A percentile compares a stretch with the other conserved stretches of the same genome.
These are phyloP conservation scores for Lactarius akahatsu DNA, from an alignment of 768 basidiomycete species.

Conservation along the genomic window DNA sequence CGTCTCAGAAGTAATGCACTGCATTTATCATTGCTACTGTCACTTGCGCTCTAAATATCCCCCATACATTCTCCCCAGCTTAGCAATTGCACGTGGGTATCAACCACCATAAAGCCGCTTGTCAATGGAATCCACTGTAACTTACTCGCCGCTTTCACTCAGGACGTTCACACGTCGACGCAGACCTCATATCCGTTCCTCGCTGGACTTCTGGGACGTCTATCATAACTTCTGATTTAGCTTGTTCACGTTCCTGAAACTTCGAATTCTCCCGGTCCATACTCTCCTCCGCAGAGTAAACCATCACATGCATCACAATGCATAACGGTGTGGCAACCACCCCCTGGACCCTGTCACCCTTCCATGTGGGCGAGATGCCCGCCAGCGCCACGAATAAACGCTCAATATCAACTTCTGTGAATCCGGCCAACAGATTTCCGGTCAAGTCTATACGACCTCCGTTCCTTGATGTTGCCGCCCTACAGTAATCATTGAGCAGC, in stretches of 20 bases:
- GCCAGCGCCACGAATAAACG: not conserved
- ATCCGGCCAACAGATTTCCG: not conserved
- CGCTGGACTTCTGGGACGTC: not conserved
- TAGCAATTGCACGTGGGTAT: constrained; percentile 3
- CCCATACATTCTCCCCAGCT: not conserved
- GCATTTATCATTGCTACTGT: not conserved
- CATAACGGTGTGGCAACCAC: not conserved
- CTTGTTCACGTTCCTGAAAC: not conserved
- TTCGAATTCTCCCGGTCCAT: not conserved
- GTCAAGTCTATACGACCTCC: not conserved
- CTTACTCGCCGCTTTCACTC: not conserved
- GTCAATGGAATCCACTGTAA: not conserved
- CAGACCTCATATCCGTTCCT: not conserved
- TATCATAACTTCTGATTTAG: not conserved
- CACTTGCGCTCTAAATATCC: not conserved
- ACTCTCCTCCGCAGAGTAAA: not conserved
- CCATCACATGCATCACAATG: not conserved
- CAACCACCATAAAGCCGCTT: constrained; percentile 9
- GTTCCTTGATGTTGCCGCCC: constrained; percentile 15
- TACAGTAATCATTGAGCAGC: not conserved
- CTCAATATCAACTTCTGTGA: not conserved
- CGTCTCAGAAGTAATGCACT: not conserved
- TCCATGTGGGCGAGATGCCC: not conserved
- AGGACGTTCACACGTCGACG: constrained; percentile 2
- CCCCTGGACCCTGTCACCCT: not conserved